Evolutionary conservation across 352 stramenopile species (phyloP), one percentile per base, ranked within the genome.

Genomic region (Plasmopara muralis): DNA sequence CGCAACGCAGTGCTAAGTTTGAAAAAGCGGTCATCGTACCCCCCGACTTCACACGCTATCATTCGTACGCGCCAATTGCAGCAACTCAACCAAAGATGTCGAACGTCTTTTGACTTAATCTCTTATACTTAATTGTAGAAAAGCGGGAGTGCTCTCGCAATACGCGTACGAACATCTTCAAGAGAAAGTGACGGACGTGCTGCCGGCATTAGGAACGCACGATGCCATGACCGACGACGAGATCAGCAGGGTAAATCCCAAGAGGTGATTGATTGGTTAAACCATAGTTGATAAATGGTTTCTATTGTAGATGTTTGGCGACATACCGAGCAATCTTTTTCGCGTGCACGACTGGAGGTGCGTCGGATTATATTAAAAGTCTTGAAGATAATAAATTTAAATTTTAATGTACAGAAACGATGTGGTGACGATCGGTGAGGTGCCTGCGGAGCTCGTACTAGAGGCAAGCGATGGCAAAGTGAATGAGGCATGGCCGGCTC

Each of bases 11-110:
- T 7, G 57, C 57, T 35, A 80, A 69, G 48, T 84, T 72, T 37
- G 33, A 73, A 50, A 76, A 90, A 16, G 90, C 93, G 1, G 80
- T 95, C 50, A 73, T 98, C 40, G 70, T 98, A 3, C 95, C 95
- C n/a, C 96, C 96, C 0, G 96, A 99, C 58, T 98, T 96, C 57
- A 98, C 96, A 12, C 77, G 96, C 38, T 97, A 96, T 66, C 90
- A 98, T 77, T 98, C 91, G 60, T 92, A 87, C 57, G 77, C 61
- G 9, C 40, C 25, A 30, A 51, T 37, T 18, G 30, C 6, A 28
- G 7, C 42, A 34, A 2, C 20, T 43, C 10, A 9, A 30, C 14
- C 38, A 43, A 29, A 6, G 37, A n/a, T 31, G 6, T 41, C 5
- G 34, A 37, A n/a, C 16, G 10, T 31, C 40, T 46, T 55, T 13